A percentile compares a stretch with the other conserved stretches of the same genome.
Evolutionary conservation across 139 green algal species (phyloP).

Genomic region (Chlamydomonas sp.): DNA sequence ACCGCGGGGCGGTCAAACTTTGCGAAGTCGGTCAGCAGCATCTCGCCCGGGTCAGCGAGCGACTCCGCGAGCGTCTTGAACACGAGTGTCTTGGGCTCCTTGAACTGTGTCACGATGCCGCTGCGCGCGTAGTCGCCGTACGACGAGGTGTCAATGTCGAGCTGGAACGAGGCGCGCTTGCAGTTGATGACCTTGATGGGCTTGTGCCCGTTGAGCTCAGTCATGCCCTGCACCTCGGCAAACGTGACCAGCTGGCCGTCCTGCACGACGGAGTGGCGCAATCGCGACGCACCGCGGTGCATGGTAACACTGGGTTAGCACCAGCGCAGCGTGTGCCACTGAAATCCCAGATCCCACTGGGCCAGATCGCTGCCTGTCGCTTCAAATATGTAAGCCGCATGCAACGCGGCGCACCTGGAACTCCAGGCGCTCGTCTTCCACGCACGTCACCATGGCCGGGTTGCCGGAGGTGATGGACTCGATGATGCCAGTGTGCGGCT

Average conservation of each 20-base stretch:
- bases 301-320: too few species aligned
- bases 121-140: constrained; percentile 60
- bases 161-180: constrained; percentile 88
- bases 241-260: constrained; percentile 81
- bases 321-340: too few species aligned
- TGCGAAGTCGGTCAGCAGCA: constrained; percentile 92
- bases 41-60: constrained; percentile 81
- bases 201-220: constrained; percentile 67
- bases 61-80: constrained; percentile 29
- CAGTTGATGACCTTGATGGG: constrained; percentile 74
- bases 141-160: constrained; percentile 79
- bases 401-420: constrained; percentile 65
- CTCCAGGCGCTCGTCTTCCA: constrained; percentile 96
- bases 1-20: constrained; percentile 88
- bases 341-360: too few species aligned
- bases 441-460: constrained; percentile 82
- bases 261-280: too few species aligned
- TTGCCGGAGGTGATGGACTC: constrained; percentile 66
- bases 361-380: too few species aligned
- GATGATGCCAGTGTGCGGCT: constrained; percentile 88
- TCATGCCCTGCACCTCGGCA: constrained; percentile 84
- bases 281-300: too few species aligned
- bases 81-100: constrained; percentile 64
- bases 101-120: constrained; percentile 90
- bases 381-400: too few species aligned